These are phyloP conservation scores for Pseudohyphozyma bogoriensis DNA, from an alignment of 768 basidiomycete species.

Conservation along the genomic window DNA sequence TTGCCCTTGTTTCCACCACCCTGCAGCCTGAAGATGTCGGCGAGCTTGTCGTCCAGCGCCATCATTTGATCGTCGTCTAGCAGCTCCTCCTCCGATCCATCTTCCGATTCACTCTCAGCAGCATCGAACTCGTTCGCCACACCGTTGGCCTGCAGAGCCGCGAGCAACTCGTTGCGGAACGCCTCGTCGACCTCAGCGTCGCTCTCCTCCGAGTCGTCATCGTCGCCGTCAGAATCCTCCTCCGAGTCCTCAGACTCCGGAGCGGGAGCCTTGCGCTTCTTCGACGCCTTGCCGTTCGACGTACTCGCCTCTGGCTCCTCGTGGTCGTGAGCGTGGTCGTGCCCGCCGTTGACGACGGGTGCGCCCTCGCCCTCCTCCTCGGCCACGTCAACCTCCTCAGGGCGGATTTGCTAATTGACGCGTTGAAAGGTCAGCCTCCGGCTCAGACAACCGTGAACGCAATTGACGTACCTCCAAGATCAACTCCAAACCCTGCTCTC, in stretches of 20 bases:
- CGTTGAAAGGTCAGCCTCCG: constrained; percentile 12
- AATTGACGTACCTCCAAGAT: constrained; percentile 27
- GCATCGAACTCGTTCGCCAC: constrained; percentile 45
- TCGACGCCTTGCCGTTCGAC: background rate
- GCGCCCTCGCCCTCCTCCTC: constrained; percentile 32
- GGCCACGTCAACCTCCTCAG: constrained; percentile 39
- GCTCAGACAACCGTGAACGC: background rate
- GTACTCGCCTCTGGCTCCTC: background rate
- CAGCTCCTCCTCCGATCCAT: constrained; percentile 38
- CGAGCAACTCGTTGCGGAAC: constrained; percentile 54
- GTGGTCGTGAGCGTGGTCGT: too few relatives aligned
- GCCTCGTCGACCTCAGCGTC: constrained; percentile 42
- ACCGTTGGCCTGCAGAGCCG: constrained; percentile 41
- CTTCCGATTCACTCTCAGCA: constrained; percentile 46
- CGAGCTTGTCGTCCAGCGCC: constrained; percentile 84
- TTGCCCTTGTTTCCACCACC: constrained; percentile 51
- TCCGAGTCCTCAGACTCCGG: constrained; percentile 14
- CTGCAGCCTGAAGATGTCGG: constrained; percentile 67
- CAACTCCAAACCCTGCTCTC: constrained; percentile 32
- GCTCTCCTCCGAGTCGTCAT: constrained; percentile 37
- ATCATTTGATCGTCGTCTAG: constrained; percentile 99
- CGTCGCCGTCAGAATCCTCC: constrained; percentile 40
- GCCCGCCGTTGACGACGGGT: constrained; percentile 30
- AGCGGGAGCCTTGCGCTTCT: constrained; percentile 16
- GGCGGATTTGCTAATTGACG: constrained; percentile 13